A percentile compares a stretch with the other conserved stretches of the same genome.
Evolutionary conservation across 148 eudicot genomes (phyloP).

Genomic region (Nepenthes gracilis): DNA sequence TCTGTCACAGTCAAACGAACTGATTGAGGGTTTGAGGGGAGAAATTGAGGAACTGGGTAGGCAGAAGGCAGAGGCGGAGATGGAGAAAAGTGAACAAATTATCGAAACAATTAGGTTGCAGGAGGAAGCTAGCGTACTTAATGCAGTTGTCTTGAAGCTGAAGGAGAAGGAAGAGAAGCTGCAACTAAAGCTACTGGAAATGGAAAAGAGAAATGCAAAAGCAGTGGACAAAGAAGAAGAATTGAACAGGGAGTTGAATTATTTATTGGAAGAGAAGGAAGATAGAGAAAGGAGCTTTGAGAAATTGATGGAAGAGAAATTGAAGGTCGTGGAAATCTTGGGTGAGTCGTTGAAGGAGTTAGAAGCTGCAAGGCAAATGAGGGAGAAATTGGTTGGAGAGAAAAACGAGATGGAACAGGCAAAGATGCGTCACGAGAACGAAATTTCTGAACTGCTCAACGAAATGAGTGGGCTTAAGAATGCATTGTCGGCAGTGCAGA

Average conservation of each 20-base stretch:
- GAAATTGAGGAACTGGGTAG: constrained; percentile 22
- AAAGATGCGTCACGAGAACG: constrained; percentile 22
- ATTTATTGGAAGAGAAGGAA: constrained; percentile 27
- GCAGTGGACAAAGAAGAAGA: constrained; percentile 18
- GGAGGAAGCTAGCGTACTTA: constrained; percentile 14
- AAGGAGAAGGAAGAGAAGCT: constrained; percentile 25
- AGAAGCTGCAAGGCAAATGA: constrained; percentile 6
- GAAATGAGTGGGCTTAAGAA: constrained; percentile 17
- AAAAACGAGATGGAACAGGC: constrained; percentile 29
- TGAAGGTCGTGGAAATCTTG: constrained; percentile 16
- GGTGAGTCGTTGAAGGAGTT: constrained; percentile 20
- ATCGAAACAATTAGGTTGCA: constrained; percentile 26
- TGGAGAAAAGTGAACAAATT: constrained; percentile 15
- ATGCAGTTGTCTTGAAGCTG: constrained; percentile 17
- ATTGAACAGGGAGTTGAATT: constrained; percentile 15
- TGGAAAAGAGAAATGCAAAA: constrained; percentile 36
- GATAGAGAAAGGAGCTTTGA: constrained; percentile 18
- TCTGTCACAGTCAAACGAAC: constrained; percentile 17
- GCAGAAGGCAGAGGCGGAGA: constrained; percentile 10
- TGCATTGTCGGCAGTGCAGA: constrained; percentile 21
- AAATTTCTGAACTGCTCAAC: constrained; percentile 25
- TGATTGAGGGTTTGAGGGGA: constrained; percentile 21
- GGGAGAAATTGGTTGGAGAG: constrained; percentile 21
- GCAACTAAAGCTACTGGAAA: constrained; percentile 10
- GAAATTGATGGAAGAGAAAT: constrained; percentile 27